Evolutionary conservation across 2,329 filamentous ascomycete genomes (phyloP).

Genomic region (Aspergillus sp.): DNA sequence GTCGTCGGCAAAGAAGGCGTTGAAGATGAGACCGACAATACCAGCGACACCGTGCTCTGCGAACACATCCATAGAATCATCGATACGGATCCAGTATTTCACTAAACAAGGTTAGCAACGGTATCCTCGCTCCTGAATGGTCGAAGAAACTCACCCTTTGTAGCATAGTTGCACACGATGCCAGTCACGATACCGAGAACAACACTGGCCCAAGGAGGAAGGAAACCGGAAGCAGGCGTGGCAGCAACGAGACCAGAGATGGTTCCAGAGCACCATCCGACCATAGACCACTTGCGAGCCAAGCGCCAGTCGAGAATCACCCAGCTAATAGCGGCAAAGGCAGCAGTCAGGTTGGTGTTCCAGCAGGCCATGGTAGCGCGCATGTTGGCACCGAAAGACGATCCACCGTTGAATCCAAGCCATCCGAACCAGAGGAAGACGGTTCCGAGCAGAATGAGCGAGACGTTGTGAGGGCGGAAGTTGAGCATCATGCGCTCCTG

Average conservation of each 20-base stretch:
- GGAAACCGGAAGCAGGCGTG: conserved; percentile 80
- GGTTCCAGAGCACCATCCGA: conserved; percentile 88
- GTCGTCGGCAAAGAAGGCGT: conserved; percentile 75
- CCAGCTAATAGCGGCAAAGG: conserved; percentile 92
- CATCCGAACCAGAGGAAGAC: conserved; percentile 98
- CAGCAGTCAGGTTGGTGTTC: conserved; percentile 94
- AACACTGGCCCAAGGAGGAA: conserved; percentile 69
- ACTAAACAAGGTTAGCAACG: conserved; percentile 44
- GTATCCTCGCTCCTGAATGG: background rate
- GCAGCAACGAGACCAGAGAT: conserved; percentile 88
- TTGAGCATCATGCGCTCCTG: conserved; percentile 99
- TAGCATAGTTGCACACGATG: conserved; percentile 79
- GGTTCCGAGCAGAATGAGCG: conserved; percentile 92
- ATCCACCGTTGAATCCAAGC: conserved; percentile 98
- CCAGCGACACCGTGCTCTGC: conserved; percentile 87
- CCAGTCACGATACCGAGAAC: conserved; percentile 65
- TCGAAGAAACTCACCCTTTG: conserved; percentile 70
- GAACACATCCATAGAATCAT: conserved; percentile 89
- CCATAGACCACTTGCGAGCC: conserved; percentile 91
- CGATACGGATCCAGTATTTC: conserved; percentile 76
- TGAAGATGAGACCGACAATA: conserved; percentile 78
- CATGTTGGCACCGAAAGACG: conserved; percentile 89
- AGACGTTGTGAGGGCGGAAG: conserved; percentile 98
- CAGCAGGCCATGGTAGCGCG: conserved; percentile 96
- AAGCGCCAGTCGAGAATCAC: conserved; percentile 94